Conservation (phyloP, 345 rosid genomes). For the Acer campestre region DNA sequence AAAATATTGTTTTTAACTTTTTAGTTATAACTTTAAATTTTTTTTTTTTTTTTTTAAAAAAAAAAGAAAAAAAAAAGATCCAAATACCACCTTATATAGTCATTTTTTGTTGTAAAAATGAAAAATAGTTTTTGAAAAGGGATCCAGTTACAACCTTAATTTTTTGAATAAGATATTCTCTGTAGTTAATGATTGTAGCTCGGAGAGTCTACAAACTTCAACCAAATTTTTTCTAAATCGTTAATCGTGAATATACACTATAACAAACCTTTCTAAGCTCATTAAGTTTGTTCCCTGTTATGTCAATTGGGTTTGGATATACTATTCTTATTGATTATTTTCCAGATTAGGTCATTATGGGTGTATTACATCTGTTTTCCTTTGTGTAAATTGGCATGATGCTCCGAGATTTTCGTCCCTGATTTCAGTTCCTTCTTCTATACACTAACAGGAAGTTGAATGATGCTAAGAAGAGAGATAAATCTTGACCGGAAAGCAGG, state of each 20-base stretch:
- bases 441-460: slow-evolving; percentile 8
- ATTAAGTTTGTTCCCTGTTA: neutral
- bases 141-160: no score
- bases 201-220: no score
- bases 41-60: no score
- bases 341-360: neutral
- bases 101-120: no score
- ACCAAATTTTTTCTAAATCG: no score
- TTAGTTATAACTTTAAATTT: no score
- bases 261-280: no score
- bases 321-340: neutral
- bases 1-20: no score
- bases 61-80: no score
- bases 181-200: no score
- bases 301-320: neutral
- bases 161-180: neutral
- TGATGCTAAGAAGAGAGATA: neutral
- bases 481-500: neutral
- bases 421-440: neutral
- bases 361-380: neutral
- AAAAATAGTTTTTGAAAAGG: no score
- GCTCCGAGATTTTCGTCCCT: neutral
- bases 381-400: neutral
- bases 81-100: no score
- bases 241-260: neutral